A percentile compares a stretch with the other conserved stretches of the same genome.
Evolutionary conservation across 805 yeast species (phyloP).

Genomic region (Debaryomyces prosopidis): DNA sequence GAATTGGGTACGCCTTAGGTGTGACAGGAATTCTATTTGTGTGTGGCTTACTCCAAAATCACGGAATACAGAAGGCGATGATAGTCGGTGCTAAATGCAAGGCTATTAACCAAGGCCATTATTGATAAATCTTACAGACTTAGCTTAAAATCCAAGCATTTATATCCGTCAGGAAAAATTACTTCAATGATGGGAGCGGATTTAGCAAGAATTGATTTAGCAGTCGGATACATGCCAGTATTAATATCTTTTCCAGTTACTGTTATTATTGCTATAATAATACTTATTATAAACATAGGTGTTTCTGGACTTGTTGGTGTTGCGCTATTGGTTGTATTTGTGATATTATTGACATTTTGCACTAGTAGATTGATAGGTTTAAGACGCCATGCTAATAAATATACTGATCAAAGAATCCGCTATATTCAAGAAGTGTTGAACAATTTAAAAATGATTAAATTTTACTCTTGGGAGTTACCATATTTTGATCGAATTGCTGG

Average conservation of each 20-base stretch:
- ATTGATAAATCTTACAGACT: constrained; percentile 14
- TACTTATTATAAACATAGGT: constrained; percentile 15
- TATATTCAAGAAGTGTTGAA: constrained; percentile 13
- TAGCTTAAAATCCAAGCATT: constrained; percentile 9
- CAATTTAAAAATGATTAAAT: constrained; percentile 19
- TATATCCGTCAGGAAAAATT: constrained; percentile 13
- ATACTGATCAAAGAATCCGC: constrained; percentile 15
- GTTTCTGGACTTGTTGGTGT: constrained; percentile 17
- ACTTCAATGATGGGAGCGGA: constrained; percentile 17
- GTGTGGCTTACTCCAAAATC: constrained; percentile 10
- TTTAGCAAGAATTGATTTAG: constrained; percentile 14
- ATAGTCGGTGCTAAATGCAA: constrained; percentile 12
- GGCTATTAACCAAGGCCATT: constrained; percentile 12
- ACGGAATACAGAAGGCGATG: constrained; percentile 12
- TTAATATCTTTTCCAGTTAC: constrained; percentile 11
- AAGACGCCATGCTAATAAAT: constrained; percentile 9
- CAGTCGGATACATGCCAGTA: constrained; percentile 10
- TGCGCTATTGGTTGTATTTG: constrained; percentile 11
- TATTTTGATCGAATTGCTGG: constrained; percentile 11
- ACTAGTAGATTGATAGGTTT: constrained; percentile 7
- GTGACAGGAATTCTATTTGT: constrained; percentile 47
- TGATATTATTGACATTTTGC: constrained; percentile 5
- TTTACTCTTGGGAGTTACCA: constrained; percentile 20
- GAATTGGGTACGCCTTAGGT: constrained; percentile 76
- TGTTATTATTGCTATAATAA: constrained; percentile 10